Evolutionary conservation across 805 yeast genomes (phyloP), one percentile per base, ranked within the genome.

Genomic region (Cyberlindnera subsufficiens): DNA sequence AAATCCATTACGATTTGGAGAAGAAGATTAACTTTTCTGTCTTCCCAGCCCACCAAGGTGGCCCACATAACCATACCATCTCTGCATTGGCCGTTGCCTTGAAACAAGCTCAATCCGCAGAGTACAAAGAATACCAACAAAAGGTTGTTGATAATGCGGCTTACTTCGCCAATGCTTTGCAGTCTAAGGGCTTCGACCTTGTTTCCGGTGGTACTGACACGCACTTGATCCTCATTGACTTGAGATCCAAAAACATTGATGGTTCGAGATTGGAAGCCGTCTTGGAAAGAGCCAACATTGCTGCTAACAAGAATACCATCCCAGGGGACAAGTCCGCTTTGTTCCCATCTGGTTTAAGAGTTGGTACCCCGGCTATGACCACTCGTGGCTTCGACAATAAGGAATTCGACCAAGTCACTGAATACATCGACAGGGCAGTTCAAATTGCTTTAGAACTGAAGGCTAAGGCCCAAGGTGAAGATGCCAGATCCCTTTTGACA

Each of bases 11-110:
- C 65, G 96, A 91, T 58, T 77, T 91, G 60, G 98, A 91, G 68
- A 79, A 80, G 62, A 84, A 80, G 64, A 89, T 91, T 68, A 91
- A 91, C 77, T 91, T 91, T 63, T 87, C 96, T 29, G 98, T 91
- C 43, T 91, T 91, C 86, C 99, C 99, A 55, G 98, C 95, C 52
- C 98, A 91, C 67, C 99, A 91, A 74, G 99, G 99, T 74, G 99
- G 99, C 62, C 99, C 99, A 54, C 98, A 91, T 69, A 91, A 91
- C 73, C 97, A 91, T 69, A 91, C 98, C 56, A 91, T 91, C 60
- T 80, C 96, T 51, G 98, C 98, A 17, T 74, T 91, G 56, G 95
- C 98, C 29, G 91, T 89, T 44, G 98, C 98, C 32, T 77, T 91
- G 59, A 87, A 87, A 63, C 98, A 91, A 73, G 90, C 96, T 44